A percentile compares a stretch with the other conserved stretches of the same genome.
These are phyloP conservation scores for Fomitopsis schrenkii DNA, from an alignment of 1,284 basidiomycete genomes.

Conservation along the genomic window DNA sequence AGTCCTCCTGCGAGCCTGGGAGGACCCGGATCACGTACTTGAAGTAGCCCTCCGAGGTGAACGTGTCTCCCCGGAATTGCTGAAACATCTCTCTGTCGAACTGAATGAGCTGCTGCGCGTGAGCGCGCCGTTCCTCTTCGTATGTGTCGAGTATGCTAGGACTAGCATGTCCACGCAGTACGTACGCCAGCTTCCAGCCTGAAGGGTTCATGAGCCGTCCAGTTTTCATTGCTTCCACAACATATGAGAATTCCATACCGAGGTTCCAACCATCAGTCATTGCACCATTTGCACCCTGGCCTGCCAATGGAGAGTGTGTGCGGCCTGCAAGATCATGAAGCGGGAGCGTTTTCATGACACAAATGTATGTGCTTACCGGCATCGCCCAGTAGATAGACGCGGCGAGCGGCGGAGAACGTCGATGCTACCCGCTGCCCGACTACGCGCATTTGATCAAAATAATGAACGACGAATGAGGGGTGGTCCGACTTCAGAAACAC, in stretches of 20 bases:
- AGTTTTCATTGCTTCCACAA: not conserved
- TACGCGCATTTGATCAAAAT: not conserved
- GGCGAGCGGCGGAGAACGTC: not conserved
- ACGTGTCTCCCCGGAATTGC: not conserved
- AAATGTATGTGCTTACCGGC: not conserved
- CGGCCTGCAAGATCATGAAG: not conserved
- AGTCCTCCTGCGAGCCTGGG: not conserved
- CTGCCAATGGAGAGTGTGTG: not conserved
- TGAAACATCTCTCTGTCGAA: constrained; percentile 1
- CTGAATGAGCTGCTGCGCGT: not conserved
- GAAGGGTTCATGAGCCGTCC: not conserved
- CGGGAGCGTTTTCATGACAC: not conserved
- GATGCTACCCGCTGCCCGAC: not conserved
- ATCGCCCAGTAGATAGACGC: not conserved
- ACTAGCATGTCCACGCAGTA: not conserved
- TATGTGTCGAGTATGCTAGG: constrained; percentile 1
- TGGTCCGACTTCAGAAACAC: not conserved
- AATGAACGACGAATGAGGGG: not conserved
- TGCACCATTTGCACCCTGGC: not conserved
- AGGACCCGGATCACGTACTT: too few relatives aligned
- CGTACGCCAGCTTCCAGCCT: constrained; percentile 7
- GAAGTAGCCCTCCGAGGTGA: not conserved
- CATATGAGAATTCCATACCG: not conserved
- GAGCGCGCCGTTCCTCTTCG: constrained; percentile 2
- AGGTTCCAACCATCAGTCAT: not conserved